Percentiles rank a stretch among this genome's conserved stretches.
Conservation (phyloP, 2,329 filamentous ascomycete genomes). For the Trichoderma gracile region DNA sequence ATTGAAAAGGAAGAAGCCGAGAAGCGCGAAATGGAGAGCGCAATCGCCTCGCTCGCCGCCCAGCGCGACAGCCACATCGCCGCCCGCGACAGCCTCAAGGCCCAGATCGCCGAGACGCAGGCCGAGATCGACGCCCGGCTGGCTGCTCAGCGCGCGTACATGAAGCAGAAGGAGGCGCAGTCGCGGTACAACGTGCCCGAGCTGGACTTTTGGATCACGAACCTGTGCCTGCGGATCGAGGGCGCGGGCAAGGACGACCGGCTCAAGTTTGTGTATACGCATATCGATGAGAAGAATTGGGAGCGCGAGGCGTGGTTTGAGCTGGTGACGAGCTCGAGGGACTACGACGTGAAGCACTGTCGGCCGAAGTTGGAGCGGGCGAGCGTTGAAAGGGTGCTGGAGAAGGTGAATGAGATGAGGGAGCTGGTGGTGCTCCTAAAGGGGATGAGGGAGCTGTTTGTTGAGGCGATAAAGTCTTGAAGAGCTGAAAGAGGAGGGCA, state of each 20-base stretch:
- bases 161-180: slow-evolving; percentile 77
- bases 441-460: slow-evolving; percentile 79
- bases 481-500: slow-evolving; percentile 26
- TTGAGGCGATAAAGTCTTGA: slow-evolving; percentile 61
- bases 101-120: slow-evolving; percentile 67
- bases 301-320: slow-evolving; percentile 93
- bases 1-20: slow-evolving; percentile 77
- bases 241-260: slow-evolving; percentile 81
- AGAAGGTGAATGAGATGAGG: slow-evolving; percentile 77
- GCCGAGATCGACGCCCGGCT: slow-evolving; percentile 67
- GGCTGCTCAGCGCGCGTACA: slow-evolving; percentile 71
- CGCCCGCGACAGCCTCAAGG: slow-evolving; percentile 57
- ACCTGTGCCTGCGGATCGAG: slow-evolving; percentile 85
- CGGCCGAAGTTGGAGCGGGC: slow-evolving; percentile 80
- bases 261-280: slow-evolving; percentile 85
- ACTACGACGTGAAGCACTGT: slow-evolving; percentile 82
- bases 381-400: slow-evolving; percentile 73
- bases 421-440: slow-evolving; percentile 73
- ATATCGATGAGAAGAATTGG: slow-evolving; percentile 84
- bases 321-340: slow-evolving; percentile 74
- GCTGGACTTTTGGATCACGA: slow-evolving; percentile 93
- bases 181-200: slow-evolving; percentile 88
- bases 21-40: slow-evolving; percentile 69
- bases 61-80: slow-evolving; percentile 63
- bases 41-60: slow-evolving; percentile 58